Percentiles rank a stretch among this genome's conserved stretches.
Conservation (phyloP, 805 yeast species). For the Wickerhamiella azyma region DNA sequence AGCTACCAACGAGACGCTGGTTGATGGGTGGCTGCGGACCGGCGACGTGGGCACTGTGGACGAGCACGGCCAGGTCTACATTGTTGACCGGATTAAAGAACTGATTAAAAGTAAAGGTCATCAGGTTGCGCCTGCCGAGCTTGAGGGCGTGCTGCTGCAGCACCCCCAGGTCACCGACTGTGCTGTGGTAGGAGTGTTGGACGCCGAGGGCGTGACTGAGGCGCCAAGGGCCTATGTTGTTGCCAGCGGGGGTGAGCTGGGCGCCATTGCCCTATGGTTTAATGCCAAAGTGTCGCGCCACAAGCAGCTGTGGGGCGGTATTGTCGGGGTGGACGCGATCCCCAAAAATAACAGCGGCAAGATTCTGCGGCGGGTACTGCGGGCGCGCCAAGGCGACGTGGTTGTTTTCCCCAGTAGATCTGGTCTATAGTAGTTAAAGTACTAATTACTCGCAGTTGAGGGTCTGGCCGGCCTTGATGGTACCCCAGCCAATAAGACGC, state of each 20-base stretch:
- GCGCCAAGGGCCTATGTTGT: slow-evolving; percentile 26
- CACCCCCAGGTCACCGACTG: slow-evolving; percentile 67
- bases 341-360: slow-evolving; percentile 93
- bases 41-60: slow-evolving; percentile 40
- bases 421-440: too few species aligned
- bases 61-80: slow-evolving; percentile 28
- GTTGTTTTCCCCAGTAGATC: background rate
- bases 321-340: slow-evolving; percentile 61
- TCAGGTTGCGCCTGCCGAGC: slow-evolving; percentile 85
- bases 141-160: slow-evolving; percentile 67
- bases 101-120: slow-evolving; percentile 59
- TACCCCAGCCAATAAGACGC: slow-evolving; percentile 99
- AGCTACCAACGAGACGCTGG: slow-evolving; percentile 34
- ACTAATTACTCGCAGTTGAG: background rate
- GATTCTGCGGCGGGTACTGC: slow-evolving; percentile 78
- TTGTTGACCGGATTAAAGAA: slow-evolving; percentile 50
- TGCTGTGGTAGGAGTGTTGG: slow-evolving; percentile 64
- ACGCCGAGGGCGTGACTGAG: slow-evolving; percentile 70
- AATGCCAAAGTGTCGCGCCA: slow-evolving; percentile 24
- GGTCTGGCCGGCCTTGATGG: slow-evolving; percentile 74
- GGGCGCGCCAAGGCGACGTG: slow-evolving; percentile 32
- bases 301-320: slow-evolving; percentile 29
- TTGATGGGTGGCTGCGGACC: slow-evolving; percentile 43
- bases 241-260: slow-evolving; percentile 11
- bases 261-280: slow-evolving; percentile 22